These are phyloP conservation scores for Grosmannia huntii DNA, from an alignment of 2,329 filamentous ascomycete species.

Conservation along the genomic window DNA sequence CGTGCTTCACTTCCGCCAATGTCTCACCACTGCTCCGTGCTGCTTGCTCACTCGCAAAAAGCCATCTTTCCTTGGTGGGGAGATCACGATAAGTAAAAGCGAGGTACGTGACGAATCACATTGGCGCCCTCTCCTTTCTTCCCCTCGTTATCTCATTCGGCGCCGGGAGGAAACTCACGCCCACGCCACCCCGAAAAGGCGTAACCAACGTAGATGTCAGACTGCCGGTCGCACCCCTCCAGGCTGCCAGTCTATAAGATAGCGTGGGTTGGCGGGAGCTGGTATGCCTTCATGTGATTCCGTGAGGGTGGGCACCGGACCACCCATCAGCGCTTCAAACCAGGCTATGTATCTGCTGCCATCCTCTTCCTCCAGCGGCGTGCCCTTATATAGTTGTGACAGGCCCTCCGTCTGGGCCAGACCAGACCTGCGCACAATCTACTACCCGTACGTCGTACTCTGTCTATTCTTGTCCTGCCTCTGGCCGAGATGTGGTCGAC, in stretches of 20 bases:
- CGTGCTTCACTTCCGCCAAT: neutral
- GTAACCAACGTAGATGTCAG: neutral
- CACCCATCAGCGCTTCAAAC: neutral
- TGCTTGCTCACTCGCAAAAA: neutral
- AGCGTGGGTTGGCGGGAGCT: neutral
- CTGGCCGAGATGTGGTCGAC: neutral
- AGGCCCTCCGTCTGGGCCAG: neutral
- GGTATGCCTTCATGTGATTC: neutral
- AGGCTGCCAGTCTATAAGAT: neutral
- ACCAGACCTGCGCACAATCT: neutral
- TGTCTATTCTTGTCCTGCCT: neutral
- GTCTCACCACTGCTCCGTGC: neutral
- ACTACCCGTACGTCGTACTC: too few species aligned
- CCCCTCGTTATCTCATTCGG: neutral
- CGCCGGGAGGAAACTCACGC: neutral
- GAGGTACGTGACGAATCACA: conserved; percentile 3
- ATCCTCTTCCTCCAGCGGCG: neutral
- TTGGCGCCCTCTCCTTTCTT: neutral
- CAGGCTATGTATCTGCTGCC: neutral
- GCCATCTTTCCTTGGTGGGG: neutral
- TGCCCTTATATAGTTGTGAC: neutral
- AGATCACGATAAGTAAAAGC: neutral
- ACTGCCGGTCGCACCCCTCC: neutral
- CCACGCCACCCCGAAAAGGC: neutral
- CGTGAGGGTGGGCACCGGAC: conserved; percentile 9